phyloP scores from a whole-genome alignment of 1,284 basidiomycete genomes.

The Sporisorium reilianum region DNA sequence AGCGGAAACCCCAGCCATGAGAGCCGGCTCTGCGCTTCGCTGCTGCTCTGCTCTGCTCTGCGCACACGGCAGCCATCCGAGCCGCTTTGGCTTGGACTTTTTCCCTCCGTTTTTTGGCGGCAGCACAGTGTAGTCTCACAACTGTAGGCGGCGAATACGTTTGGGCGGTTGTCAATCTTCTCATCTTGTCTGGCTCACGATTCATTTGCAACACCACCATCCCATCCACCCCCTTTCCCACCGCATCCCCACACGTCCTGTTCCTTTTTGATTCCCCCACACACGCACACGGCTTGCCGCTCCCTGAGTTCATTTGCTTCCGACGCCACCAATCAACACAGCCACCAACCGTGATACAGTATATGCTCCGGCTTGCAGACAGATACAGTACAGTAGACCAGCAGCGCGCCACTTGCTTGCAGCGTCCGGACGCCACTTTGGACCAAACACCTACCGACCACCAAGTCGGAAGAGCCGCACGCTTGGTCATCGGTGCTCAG shows the following conservation, averaged over 20 bases:
- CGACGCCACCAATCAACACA: constrained; percentile 21
- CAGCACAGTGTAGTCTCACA: not conserved
- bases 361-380: no score
- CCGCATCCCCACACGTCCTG: constrained; percentile 1
- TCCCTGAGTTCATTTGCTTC: constrained; percentile 2
- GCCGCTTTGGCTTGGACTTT: no score
- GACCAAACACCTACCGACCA: no score
- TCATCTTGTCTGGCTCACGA: constrained; percentile 3
- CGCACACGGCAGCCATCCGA: no score
- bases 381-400: no score
- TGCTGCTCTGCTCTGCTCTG: no score
- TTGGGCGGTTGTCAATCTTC: not conserved
- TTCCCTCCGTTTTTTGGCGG: not conserved
- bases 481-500: not conserved
- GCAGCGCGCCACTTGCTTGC: not conserved
- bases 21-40: no score
- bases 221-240: constrained; percentile 6
- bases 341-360: constrained; percentile 13
- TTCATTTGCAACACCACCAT: constrained; percentile 1
- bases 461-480: constrained; percentile 15
- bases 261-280: constrained; percentile 6
- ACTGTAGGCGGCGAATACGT: no score
- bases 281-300: constrained; percentile 3
- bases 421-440: constrained; percentile 5
- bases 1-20: no score